Conservation (phyloP, 1,284 basidiomycete genomes). For the Schizopora paradoxa region DNA sequence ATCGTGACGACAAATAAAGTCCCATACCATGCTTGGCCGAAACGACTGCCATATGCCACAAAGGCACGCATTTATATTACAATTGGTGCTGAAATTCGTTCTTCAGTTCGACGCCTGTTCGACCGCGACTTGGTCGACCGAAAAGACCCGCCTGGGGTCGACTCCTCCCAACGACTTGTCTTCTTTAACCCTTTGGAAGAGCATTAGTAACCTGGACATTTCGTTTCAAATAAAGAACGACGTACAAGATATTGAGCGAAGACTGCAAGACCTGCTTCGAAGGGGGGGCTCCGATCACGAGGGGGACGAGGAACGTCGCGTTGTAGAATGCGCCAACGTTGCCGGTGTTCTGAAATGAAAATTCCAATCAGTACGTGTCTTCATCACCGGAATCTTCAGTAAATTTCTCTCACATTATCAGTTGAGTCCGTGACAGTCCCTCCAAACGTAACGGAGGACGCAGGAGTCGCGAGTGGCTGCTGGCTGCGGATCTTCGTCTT, state of each 20-base stretch:
- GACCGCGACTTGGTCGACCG: slow-evolving; percentile 15
- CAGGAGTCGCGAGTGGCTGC: slow-evolving; percentile 26
- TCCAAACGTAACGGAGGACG: no score
- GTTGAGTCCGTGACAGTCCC: no score
- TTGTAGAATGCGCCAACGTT: slow-evolving; percentile 15
- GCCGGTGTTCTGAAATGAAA: no score
- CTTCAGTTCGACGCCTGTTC: no score
- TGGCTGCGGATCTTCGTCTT: slow-evolving; percentile 25
- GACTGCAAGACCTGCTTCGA: slow-evolving; percentile 13
- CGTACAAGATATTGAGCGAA: slow-evolving; percentile 15
- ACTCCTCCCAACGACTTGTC: slow-evolving; percentile 13
- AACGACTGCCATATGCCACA: no score
- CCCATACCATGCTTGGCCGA: no score
- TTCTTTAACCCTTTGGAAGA: slow-evolving; percentile 2
- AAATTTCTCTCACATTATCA: no score
- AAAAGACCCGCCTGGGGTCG: slow-evolving; percentile 10
- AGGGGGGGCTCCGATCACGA: slow-evolving; percentile 10
- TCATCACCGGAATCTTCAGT: no score
- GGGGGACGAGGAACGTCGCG: slow-evolving; percentile 13
- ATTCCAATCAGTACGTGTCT: background rate
- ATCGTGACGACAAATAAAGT: no score
- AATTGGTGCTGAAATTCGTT: no score
- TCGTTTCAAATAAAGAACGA: background rate
- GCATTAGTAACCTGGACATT: background rate
- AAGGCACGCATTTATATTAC: no score